Evolutionary conservation across 805 yeast genomes (phyloP).

Genomic region (Candida ipomoeae): DNA sequence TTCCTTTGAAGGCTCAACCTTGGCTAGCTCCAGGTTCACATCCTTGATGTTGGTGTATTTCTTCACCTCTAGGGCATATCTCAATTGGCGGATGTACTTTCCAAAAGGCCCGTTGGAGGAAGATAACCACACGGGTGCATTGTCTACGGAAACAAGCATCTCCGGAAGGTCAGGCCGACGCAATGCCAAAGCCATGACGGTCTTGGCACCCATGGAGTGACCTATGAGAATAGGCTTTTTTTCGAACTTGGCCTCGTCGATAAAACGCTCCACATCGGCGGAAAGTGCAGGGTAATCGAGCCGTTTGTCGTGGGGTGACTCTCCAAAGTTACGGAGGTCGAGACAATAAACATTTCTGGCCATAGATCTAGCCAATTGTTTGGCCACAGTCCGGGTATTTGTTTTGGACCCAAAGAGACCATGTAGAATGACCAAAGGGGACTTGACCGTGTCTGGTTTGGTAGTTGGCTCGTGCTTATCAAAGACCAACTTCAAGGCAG

Average conservation of each 20-base stretch:
- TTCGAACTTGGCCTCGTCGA: slow-evolving; percentile 36
- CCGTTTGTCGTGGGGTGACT: slow-evolving; percentile 69
- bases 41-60: slow-evolving; percentile 52
- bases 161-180: slow-evolving; percentile 59
- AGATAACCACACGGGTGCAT: slow-evolving; percentile 73
- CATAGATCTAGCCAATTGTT: slow-evolving; percentile 44
- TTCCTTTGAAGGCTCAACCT: slow-evolving; percentile 55
- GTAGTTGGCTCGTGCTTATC: slow-evolving; percentile 40
- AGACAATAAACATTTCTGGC: slow-evolving; percentile 60
- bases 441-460: slow-evolving; percentile 23
- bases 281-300: slow-evolving; percentile 81
- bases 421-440: slow-evolving; percentile 77
- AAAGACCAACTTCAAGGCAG: slow-evolving; percentile 51
- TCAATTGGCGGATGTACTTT: slow-evolving; percentile 60
- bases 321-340: slow-evolving; percentile 89
- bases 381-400: slow-evolving; percentile 81
- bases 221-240: slow-evolving; percentile 62
- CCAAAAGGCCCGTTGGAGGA: slow-evolving; percentile 54
- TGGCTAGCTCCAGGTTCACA: slow-evolving; percentile 59
- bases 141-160: slow-evolving; percentile 75
- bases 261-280: slow-evolving; percentile 77
- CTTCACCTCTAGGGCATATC: slow-evolving; percentile 48
- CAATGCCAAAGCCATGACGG: slow-evolving; percentile 83
- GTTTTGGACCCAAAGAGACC: slow-evolving; percentile 83
- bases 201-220: slow-evolving; percentile 91